Conservation (phyloP, 202 grass and related monocot genomes). For the Setaria italica region DNA sequence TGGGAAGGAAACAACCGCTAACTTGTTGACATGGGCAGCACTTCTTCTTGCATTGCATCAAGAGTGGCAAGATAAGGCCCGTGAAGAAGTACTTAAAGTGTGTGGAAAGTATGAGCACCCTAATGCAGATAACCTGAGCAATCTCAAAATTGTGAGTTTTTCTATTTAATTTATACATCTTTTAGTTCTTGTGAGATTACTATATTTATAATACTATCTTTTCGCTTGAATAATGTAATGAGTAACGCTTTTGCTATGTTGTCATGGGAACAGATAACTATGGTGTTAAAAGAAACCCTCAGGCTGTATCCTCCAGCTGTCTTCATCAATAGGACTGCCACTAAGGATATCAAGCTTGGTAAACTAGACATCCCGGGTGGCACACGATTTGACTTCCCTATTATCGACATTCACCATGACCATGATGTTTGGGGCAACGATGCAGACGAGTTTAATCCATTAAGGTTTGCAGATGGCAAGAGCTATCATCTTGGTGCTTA, state of each 20-base stretch:
- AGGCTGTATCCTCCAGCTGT: slow-evolving; percentile 75
- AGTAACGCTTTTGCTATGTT: slow-evolving; percentile 3
- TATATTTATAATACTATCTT: not conserved
- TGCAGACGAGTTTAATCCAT: slow-evolving; percentile 65
- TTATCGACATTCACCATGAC: slow-evolving; percentile 70
- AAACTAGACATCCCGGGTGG: slow-evolving; percentile 57
- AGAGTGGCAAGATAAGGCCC: slow-evolving; percentile 82
- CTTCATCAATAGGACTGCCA: slow-evolving; percentile 50
- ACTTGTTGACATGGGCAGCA: slow-evolving; percentile 77
- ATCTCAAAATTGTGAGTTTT: slow-evolving; percentile 76
- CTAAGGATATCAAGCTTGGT: slow-evolving; percentile 58
- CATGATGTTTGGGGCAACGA: slow-evolving; percentile 61
- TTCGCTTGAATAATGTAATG: not conserved
- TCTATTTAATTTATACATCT: not conserved
- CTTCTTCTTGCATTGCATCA: slow-evolving; percentile 78
- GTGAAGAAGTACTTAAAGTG: slow-evolving; percentile 64
- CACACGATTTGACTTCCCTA: slow-evolving; percentile 60
- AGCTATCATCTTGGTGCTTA: slow-evolving; percentile 75
- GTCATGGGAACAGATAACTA: slow-evolving; percentile 55
- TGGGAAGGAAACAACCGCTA: slow-evolving; percentile 85
- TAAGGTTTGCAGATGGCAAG: slow-evolving; percentile 75
- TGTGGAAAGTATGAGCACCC: slow-evolving; percentile 57
- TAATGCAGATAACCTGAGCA: slow-evolving; percentile 53
- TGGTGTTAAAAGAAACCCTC: slow-evolving; percentile 88
- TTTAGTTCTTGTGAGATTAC: not conserved